Conservation (phyloP, 148 eudicot species). For the Vaccinium corymbosum region DNA sequence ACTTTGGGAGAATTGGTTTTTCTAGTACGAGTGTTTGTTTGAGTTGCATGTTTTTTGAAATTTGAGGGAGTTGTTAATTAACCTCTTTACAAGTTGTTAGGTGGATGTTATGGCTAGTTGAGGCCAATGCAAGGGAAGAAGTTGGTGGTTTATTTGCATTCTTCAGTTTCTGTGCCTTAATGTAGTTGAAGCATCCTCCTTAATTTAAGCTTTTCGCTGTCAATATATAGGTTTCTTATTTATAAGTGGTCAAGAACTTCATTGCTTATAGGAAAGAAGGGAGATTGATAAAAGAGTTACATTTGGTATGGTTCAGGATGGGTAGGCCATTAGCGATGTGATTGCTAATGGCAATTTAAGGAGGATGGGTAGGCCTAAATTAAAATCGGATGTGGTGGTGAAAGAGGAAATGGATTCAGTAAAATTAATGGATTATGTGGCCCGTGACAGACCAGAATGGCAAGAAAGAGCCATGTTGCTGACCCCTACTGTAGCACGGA, state of each 20-base stretch:
- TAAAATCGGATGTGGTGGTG: neutral
- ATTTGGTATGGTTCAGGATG: neutral
- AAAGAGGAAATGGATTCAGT: neutral
- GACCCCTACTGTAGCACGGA: too few species aligned
- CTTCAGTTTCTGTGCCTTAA: neutral
- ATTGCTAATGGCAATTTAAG: neutral
- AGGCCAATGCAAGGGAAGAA: neutral
- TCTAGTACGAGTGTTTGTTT: neutral
- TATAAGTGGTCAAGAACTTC: neutral
- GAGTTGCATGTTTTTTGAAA: neutral
- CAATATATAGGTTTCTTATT: neutral
- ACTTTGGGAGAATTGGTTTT: neutral
- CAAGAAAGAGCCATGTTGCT: neutral
- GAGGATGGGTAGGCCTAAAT: neutral
- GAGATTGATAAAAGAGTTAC: neutral
- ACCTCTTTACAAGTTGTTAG: neutral
- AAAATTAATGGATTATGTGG: neutral
- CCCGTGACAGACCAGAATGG: neutral
- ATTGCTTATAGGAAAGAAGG: neutral
- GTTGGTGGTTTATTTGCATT: neutral
- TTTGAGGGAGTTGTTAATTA: neutral
- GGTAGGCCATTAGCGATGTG: neutral
- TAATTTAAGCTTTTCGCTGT: neutral
- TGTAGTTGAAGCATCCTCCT: neutral
- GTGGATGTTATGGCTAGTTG: constrained; percentile 1